Evolutionary conservation across 441 rosid species (phyloP), one percentile per base, ranked within the genome.

Genomic region (Arabidopsis hybrid): DNA sequence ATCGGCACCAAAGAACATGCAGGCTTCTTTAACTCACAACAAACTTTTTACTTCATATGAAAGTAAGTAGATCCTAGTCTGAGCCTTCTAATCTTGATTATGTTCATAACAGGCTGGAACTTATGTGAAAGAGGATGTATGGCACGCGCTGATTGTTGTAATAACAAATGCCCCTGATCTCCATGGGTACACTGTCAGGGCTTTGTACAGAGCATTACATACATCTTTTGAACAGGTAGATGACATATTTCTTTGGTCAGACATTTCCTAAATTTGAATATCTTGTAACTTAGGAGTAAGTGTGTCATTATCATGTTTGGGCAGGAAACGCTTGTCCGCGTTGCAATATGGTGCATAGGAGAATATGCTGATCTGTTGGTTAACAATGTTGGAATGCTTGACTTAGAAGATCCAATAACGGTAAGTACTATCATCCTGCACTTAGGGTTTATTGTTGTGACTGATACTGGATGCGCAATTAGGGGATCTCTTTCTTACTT

Each of bases 291-390:
- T 66, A 71, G 17, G 26, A 60, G 60, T 77, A 51, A 59, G 73
- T 58, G 29, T 73, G 12, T 31, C 60, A 56, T 67, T 75, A 72
- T 73, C 65, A 75, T 66, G 40, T 77, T 65, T 61, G 65, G 58
- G 74, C 84, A 92, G 98, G 98, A 91, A 90, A 85, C 81, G 71
- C 97, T 95, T 81, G 93, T 88, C 75, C 93, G 92, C 60, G 97
- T 92, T 76, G 97, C 96, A 63, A 86, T 91, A 68, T 95, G 99
- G 99, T 92, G 99, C 85, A 85, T 95, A 61, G 98, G 99, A 76
- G 98, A 95, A 83, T 95, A 92, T 81, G 98, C 97, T 74, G 99
- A 95, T 79, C 64, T 95, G 87, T 79, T 95, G 87, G 93, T 89
- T 56, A 89, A 87, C 69, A 89, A 86, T 86, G 71, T 67, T 38